Evolutionary conservation across 2,329 filamentous ascomycete species (phyloP).

Genomic region (Leptodontidium sp.): DNA sequence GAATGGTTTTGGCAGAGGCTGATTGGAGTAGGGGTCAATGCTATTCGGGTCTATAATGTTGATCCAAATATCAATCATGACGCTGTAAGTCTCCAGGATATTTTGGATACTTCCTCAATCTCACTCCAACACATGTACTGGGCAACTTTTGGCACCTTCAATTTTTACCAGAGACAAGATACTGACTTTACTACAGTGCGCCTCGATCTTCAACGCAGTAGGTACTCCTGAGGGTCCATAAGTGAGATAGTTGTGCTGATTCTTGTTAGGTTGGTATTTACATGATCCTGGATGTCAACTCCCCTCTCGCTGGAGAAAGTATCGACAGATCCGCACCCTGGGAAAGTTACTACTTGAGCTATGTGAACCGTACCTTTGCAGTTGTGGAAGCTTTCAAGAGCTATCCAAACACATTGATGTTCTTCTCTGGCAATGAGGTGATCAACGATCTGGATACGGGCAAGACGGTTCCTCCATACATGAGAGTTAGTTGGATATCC

Average conservation of each 20-base stretch:
- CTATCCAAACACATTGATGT: constrained; percentile 73
- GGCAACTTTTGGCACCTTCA: neutral
- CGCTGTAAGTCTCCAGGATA: constrained; percentile 43
- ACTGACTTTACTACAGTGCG: constrained; percentile 51
- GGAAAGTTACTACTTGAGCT: constrained; percentile 65
- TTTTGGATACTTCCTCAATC: neutral
- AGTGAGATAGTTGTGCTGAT: constrained; percentile 27
- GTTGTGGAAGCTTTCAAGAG: constrained; percentile 72
- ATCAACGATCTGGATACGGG: constrained; percentile 72
- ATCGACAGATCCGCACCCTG: constrained; percentile 63
- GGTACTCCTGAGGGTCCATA: constrained; percentile 38
- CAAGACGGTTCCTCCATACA: constrained; percentile 70
- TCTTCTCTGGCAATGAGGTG: constrained; percentile 83
- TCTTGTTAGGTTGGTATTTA: constrained; percentile 63
- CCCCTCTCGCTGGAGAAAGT: constrained; percentile 65
- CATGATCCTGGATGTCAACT: constrained; percentile 75
- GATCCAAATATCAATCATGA: constrained; percentile 72
- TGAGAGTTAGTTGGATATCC: constrained; percentile 52
- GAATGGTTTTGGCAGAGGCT: constrained; percentile 5
- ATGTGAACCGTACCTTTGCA: constrained; percentile 72
- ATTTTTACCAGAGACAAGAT: neutral
- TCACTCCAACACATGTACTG: neutral
- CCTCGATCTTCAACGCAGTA: constrained; percentile 70
- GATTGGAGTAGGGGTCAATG: constrained; percentile 60
- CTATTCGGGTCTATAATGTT: constrained; percentile 75